Base-by-base conservation (phyloP, 1,284 basidiomycete species). In the Heterobasidion annosum region DNA sequence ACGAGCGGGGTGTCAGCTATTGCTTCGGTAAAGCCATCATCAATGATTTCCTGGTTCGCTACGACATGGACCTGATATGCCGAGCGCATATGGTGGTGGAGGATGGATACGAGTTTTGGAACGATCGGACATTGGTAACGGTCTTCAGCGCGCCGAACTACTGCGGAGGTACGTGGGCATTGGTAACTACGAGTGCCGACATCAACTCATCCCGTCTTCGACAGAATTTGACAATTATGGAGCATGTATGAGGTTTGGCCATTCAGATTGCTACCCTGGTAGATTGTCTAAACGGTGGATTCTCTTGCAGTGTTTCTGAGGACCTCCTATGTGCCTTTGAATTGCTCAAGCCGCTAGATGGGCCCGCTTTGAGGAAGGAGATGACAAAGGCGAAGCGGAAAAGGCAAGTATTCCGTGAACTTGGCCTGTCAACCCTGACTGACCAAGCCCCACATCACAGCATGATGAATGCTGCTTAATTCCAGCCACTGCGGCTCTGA, bases 21-120 rank as follows among this genome's bases (percentile, higher is more conserved):
- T 99, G 97, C 73, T 99, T 98, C 66, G 97, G 97, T 50, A 98
- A 98, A 73, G 87, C 86, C 13, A 91, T 99, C 63, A 98, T 99
- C 67, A 96, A 97, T 66, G 91, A 96, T 59, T 98, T 98, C 76
- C 74, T 98, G 56, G 84, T 85, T 61, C 85, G 90, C 61, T 87
- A 91, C 65, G 97, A 99, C 71, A 99, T 99, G 86, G 97, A 99
- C 72, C 79, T 99, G 59, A 99, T 99, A 72, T 99, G 97, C 74
- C 86, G 97, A 53, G 97, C 97, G 44, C 97, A 99, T 73, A 99
- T 99, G 97, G 97, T 99, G 42, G 97, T 99, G 54, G 97, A 99
- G 68, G 93, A 95, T 66, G 97, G 96, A 2, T 99, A 99, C 68
- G 97, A 99, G 75, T 99, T 99, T 68, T 99, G 97, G 93, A 98